Conservation (phyloP, 2,329 filamentous ascomycete genomes). For the Colletotrichum gloeosporioides region DNA sequence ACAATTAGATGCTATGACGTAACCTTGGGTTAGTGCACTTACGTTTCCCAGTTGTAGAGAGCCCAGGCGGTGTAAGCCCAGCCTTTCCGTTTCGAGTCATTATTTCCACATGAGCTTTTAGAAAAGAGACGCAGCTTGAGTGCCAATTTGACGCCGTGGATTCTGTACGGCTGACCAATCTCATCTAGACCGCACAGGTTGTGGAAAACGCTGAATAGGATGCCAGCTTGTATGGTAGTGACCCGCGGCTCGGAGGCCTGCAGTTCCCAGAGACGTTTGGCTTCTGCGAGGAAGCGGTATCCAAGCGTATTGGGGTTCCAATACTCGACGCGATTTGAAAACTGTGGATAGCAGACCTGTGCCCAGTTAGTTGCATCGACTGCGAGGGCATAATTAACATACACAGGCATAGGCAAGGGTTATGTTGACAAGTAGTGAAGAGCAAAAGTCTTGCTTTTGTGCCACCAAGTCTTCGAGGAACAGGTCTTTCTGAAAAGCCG, state of each 20-base stretch:
- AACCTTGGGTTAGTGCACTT: background rate
- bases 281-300: constrained; percentile 43
- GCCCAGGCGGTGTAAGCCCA: background rate
- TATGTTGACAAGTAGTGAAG: constrained; percentile 30
- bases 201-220: constrained; percentile 35
- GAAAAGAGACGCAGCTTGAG: constrained; percentile 25
- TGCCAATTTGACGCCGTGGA: constrained; percentile 37
- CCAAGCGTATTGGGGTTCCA: constrained; percentile 39
- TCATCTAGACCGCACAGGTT: constrained; percentile 40
- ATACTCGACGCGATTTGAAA: constrained; percentile 35
- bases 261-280: constrained; percentile 42
- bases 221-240: constrained; percentile 40
- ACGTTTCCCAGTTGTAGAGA: background rate
- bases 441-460: constrained; percentile 26
- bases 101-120: background rate
- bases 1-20: background rate
- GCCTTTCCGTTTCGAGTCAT: background rate
- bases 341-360: constrained; percentile 33
- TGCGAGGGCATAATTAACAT: constrained; percentile 17
- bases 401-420: constrained; percentile 33
- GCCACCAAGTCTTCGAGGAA: constrained; percentile 31
- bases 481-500: constrained; percentile 29
- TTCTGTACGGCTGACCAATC: constrained; percentile 37
- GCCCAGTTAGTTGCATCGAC: background rate
- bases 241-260: constrained; percentile 31